Evolutionary conservation across 2,329 filamentous ascomycete species (phyloP), one percentile per base, ranked within the genome.

Genomic region (Clarireedia paspali): DNA sequence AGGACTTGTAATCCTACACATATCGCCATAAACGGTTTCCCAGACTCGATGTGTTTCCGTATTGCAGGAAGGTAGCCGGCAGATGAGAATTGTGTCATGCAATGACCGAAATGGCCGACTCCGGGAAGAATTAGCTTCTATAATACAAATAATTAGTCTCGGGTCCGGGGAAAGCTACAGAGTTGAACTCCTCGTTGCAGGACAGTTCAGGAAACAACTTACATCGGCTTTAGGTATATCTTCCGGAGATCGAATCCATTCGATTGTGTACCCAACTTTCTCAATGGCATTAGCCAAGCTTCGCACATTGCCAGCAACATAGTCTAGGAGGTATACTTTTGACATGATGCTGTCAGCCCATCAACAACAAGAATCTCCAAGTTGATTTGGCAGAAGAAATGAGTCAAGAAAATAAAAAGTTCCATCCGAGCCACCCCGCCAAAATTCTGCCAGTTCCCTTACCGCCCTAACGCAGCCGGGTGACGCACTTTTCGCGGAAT

Each of bases 11-110:
- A 71, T 2, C 94, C 94, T 53, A 99, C 94, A 68, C 94, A 99
- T 67, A 99, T 95, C 50, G 88, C 91, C 86, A 99, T 95, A 70
- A 99, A 97, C 14, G 92, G 91, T 73, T 97, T 97, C n/a, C 91
- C 91, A 14, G 87, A 81, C 52, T 84, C 78, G 66, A 99, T 91
- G 74, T 97, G 91, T 62, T 84, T 78, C 63, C 79, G 83, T 62
- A 99, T 86, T 9, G 91, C 88, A 58, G 89, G 87, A 54, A 92
- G 77, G 73, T 91, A 99, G 61, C 88, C 89, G 39, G 90, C 89
- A 44, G 84, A 80, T 15, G 85, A 78, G 63, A 99, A 84, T 69
- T 96, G 91, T 27, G 83, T 84, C 62, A 97, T 78, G 72, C 94
- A 99, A 77, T 99, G 91, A 59, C 94, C 94, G 67, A 97, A 99